Base-by-base conservation (phyloP, 176 grass and related monocot species). In the Avena sativa region DNA sequence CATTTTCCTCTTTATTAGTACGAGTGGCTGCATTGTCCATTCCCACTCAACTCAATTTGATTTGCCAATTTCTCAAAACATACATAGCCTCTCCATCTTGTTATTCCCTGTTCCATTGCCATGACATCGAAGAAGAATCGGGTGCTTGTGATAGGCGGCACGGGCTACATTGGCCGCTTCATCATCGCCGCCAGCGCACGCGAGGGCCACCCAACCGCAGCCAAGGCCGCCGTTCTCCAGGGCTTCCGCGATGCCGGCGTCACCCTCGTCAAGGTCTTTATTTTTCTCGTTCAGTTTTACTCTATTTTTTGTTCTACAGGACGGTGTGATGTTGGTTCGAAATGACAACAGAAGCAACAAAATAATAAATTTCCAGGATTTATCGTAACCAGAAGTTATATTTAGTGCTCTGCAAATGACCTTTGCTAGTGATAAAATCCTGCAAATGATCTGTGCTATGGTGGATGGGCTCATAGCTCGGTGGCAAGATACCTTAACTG, bases 61-160 rank as follows among this genome's bases (percentile, higher is more conserved):
- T 5, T 19, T 57, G 19, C 55, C 55, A 57, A 57, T 2, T 20
- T 57, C 25, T 14, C 25, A 30, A 64, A n/a, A 0, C 12, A 13
- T 28, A 26, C 23, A 16, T 56, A 19, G 53, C 55, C 6, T 23
- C 55, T 79, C 34, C 55, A 0, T 64, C 43, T 63, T 62, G 2
- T 19, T 48, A 60, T 66, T 1, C 36, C 21, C 30, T 6, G 11
- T 17, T 32, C 12, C 12, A 4, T 4, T 19, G 17, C 9, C 62
- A 83, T 88, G 87, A 66, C 82, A 43, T 76, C 71, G 26, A 62
- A 48, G 34, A 87, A 79, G 79, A 92, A 86, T 86, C 77, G 86
- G 79, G 91, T 95, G 44, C 86, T 95, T 17, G 84, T 95, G 9
- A 73, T 90, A 28, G 93, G 93, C 32, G 82, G 87, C 26, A 88